Evolutionary conservation across 2,329 filamentous ascomycete species (phyloP).

Genomic region (Zymoseptoria ardabiliae): DNA sequence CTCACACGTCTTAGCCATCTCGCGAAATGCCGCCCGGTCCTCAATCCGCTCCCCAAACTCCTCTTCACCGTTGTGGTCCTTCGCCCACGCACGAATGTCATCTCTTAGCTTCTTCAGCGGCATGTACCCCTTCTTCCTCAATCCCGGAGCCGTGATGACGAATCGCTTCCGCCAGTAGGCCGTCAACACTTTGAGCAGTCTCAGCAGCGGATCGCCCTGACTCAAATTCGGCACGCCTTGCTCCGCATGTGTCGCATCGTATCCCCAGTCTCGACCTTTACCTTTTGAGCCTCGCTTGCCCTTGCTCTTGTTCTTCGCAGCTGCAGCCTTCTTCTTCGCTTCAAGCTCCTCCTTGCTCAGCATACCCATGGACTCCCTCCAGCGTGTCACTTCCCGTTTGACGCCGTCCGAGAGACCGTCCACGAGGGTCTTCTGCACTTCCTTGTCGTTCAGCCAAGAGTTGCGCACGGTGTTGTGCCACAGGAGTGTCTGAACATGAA

Average conservation of each 20-base stretch:
- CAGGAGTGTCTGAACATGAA: constrained; percentile 80
- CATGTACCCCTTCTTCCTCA: constrained; percentile 88
- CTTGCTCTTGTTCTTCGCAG: constrained; percentile 33
- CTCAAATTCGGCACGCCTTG: constrained; percentile 68
- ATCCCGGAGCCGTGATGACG: constrained; percentile 63
- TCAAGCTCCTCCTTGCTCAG: constrained; percentile 31
- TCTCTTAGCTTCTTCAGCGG: constrained; percentile 65
- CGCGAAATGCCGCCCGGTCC: constrained; percentile 60
- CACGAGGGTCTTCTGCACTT: constrained; percentile 68
- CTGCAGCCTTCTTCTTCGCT: constrained; percentile 31
- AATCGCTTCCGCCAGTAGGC: constrained; percentile 88
- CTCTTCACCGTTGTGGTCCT: constrained; percentile 53
- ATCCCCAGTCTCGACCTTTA: constrained; percentile 61
- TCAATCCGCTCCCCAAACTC: constrained; percentile 69
- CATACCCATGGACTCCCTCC: constrained; percentile 62
- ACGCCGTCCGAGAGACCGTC: constrained; percentile 63
- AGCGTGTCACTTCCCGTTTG: constrained; percentile 66
- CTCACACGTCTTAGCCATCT: constrained; percentile 59
- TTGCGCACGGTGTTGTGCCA: constrained; percentile 88
- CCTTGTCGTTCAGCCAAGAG: constrained; percentile 69
- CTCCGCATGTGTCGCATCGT: constrained; percentile 61
- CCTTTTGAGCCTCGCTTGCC: constrained; percentile 35
- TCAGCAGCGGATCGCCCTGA: constrained; percentile 71
- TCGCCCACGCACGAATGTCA: constrained; percentile 63
- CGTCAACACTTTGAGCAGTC: constrained; percentile 66